Conservation (phyloP, 1,284 basidiomycete species). For the Athelia sp. region DNA sequence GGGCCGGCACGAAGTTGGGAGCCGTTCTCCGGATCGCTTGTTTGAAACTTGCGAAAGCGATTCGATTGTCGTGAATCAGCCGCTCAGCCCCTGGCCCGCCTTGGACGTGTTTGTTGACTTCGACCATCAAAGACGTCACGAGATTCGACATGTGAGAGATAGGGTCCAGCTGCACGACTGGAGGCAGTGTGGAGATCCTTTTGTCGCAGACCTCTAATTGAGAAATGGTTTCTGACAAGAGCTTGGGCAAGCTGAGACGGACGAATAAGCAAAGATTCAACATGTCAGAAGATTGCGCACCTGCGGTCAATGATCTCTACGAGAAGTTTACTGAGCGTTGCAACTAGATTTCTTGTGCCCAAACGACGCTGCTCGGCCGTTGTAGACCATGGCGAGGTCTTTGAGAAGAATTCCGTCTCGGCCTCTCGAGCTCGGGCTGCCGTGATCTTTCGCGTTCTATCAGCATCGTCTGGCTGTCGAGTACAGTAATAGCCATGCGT, state of each 20-base stretch:
- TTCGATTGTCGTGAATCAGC: slow-evolving; percentile 24
- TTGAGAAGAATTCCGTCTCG: slow-evolving; percentile 27
- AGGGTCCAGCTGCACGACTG: slow-evolving; percentile 22
- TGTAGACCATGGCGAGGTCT: slow-evolving; percentile 21
- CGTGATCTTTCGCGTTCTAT: slow-evolving; percentile 20
- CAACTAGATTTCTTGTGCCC: slow-evolving; percentile 27
- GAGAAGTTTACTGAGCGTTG: slow-evolving; percentile 25
- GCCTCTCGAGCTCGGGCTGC: slow-evolving; percentile 17
- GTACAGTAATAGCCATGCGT: slow-evolving; percentile 32
- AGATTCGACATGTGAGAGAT: slow-evolving; percentile 25
- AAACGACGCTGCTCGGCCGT: slow-evolving; percentile 19
- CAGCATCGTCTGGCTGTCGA: slow-evolving; percentile 27
- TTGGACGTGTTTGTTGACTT: slow-evolving; percentile 19
- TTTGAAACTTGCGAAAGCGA: slow-evolving; percentile 21
- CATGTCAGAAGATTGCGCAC: slow-evolving; percentile 18
- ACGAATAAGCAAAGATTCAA: not conserved
- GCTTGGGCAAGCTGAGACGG: slow-evolving; percentile 21
- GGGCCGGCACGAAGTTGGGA: slow-evolving; percentile 24
- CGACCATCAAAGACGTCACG: slow-evolving; percentile 22
- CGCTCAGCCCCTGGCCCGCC: slow-evolving; percentile 15
- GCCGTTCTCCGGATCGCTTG: slow-evolving; percentile 21
- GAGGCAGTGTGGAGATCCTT: slow-evolving; percentile 19
- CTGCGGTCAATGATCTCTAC: slow-evolving; percentile 25
- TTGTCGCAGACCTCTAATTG: slow-evolving; percentile 14
- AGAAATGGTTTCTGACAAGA: slow-evolving; percentile 14